Base-by-base conservation (phyloP, 2,329 filamentous ascomycete genomes). In the Claviceps spartinae region DNA sequence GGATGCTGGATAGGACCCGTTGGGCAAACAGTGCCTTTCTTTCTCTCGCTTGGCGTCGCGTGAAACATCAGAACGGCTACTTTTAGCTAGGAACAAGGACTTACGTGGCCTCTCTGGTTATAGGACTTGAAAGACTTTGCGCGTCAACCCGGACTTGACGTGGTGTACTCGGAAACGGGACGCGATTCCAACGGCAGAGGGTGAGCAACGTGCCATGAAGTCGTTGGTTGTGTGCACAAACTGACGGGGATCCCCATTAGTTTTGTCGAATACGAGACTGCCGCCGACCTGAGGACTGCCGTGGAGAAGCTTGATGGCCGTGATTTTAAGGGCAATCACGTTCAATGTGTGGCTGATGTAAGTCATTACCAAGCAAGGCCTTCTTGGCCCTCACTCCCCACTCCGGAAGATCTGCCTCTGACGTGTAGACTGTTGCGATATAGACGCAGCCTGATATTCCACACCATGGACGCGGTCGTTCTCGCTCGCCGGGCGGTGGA, bases 51-150 rank as follows among this genome's bases (percentile, higher is more conserved):
- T 50, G 56, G 52, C 52, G 40, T 54, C 53, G 37, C 48, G 46
- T 30, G 38, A 38, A 50, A 47, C 48, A 48, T 40, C 42, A 40
- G 9, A 34, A 42, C 50, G 51, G 59, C 63, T 62, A 56, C 63
- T 66, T 73, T 77, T 74, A 73, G 77, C 77, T 74, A 73, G 77
- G 75, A 77, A 80, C 68, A 73, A 69, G 79, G 73, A 89, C 86
- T 90, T 87, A 93, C 85, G 78, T 79, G 80, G 79, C 80, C 72
- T 78, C 72, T 78, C 77, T 82, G 78, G 78, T 75, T 83, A 73
- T 89, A 98, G 93, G 93, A 98, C 72, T 83, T 98, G 51, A 98
- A 98, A 86, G 93, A 98, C 70, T 98, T 98, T 72, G 93, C 93
- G 57, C 89, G 93, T 67, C 88, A 94, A 70, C 94, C 91, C 69